Conservation (phyloP, 169 alveolate genomes). For the Plasmodium falciparum region DNA sequence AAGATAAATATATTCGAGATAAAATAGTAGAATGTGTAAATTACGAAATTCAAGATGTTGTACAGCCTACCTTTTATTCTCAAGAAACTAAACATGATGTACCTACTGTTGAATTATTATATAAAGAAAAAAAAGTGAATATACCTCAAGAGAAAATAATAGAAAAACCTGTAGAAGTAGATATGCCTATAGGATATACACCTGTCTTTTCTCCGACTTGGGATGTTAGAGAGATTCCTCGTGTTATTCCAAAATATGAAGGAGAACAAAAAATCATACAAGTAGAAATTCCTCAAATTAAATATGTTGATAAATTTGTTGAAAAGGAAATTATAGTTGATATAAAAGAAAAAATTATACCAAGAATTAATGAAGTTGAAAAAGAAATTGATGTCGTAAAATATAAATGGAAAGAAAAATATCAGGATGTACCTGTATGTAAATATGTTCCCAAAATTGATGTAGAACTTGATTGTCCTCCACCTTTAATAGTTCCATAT, state of each 20-base stretch:
- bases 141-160: slow-evolving; percentile 81
- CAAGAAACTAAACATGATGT: slow-evolving; percentile 90
- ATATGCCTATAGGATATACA: slow-evolving; percentile 87
- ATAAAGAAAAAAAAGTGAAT: slow-evolving; percentile 84
- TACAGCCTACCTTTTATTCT: slow-evolving; percentile 86
- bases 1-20: slow-evolving; percentile 88
- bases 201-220: slow-evolving; percentile 89
- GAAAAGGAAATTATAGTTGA: slow-evolving; percentile 91
- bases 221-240: slow-evolving; percentile 90
- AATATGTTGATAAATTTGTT: slow-evolving; percentile 87
- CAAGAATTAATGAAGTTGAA: slow-evolving; percentile 88
- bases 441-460: slow-evolving; percentile 90
- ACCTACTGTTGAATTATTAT: slow-evolving; percentile 86
- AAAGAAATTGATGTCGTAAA: slow-evolving; percentile 88
- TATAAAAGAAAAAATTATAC: slow-evolving; percentile 88
- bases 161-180: slow-evolving; percentile 87
- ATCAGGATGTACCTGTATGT: slow-evolving; percentile 90
- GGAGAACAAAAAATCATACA: slow-evolving; percentile 89
- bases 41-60: slow-evolving; percentile 85
- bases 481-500: slow-evolving; percentile 90
- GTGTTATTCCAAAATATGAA: slow-evolving; percentile 89
- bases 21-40: slow-evolving; percentile 87
- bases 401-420: slow-evolving; percentile 89
- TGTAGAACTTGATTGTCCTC: slow-evolving; percentile 91
- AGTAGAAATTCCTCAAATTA: slow-evolving; percentile 89